Base-by-base conservation (phyloP, 495 filamentous ascomycete species). In the Aspergillus funiculosus region DNA sequence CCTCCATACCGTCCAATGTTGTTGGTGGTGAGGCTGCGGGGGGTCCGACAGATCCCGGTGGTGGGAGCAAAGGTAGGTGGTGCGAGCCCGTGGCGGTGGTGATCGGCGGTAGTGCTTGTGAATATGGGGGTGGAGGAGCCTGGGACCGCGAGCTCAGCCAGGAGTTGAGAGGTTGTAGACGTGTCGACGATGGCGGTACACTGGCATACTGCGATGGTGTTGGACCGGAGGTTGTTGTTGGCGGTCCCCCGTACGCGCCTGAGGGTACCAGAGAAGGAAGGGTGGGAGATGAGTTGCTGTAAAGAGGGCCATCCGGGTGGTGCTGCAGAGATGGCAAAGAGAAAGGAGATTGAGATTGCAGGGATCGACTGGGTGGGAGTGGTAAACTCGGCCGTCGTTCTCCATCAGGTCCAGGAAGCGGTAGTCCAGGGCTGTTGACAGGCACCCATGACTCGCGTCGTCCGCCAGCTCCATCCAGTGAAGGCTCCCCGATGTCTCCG, bases 301-400 rank as follows among this genome's bases (percentile, higher is more conserved):
- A 68, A 15, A 63, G 51, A 8, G 61, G 53, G 1, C 59, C 56
- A 26, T 71, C 65, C 8, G 68, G 66, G 22, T 73, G 68, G 22
- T 68, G 68, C 30, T 69, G 70, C 11, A 73, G 49, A 1, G 68
- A 64, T 11, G 70, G 70, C 2, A 73, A 57, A 0, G 67, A 64
- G 39, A 67, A 73, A 5, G 67, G 62, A 0, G 68, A 68, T 26
- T 64, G 62, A 0, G 69, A 68, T 25, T 66, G 66, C 47, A 69
- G 50, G 1, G 62, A 53, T 4, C 58, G 64, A 21, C 54, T 58
- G 32, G 60, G 66, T 0, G 64, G 70, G 10, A 72, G 43, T 21
- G 68, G 69, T 3, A 72, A 63, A 29, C 70, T 75, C 3, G 68
- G 70, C 13, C 67, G 68, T 24, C 70, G 67, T 39, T 69, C 70